Evolutionary conservation across 2,329 filamentous ascomycete species (phyloP).

Genomic region (Pseudonectria buxi): DNA sequence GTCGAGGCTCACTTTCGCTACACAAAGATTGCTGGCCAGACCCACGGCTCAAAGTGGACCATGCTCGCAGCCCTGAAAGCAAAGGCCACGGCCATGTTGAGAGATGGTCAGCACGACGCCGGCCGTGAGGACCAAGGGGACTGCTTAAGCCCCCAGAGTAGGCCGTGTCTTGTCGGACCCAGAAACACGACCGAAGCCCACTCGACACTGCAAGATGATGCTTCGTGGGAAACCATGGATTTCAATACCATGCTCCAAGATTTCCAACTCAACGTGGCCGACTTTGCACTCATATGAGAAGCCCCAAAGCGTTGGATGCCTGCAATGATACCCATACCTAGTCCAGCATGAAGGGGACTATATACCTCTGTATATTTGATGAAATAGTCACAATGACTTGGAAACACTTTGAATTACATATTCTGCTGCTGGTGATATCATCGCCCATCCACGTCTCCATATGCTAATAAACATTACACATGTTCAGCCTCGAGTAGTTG

Average conservation of each 20-base stretch:
- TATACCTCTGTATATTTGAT: too few species aligned
- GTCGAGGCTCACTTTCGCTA: slow-evolving; percentile 10
- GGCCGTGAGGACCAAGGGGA: neutral
- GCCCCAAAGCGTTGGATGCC: too few species aligned
- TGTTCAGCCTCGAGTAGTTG: too few species aligned
- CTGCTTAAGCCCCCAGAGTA: neutral
- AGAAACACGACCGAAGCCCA: neutral
- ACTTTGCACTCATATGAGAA: slow-evolving; percentile 13
- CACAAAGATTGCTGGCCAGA: neutral
- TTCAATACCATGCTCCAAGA: slow-evolving; percentile 25
- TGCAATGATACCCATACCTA: too few species aligned
- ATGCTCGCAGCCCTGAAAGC: slow-evolving; percentile 25
- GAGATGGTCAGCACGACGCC: slow-evolving; percentile 2
- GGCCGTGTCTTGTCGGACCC: neutral
- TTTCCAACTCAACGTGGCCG: slow-evolving; percentile 20
- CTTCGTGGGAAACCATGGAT: slow-evolving; percentile 15
- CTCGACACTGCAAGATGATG: slow-evolving; percentile 1
- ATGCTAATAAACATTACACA: too few species aligned
- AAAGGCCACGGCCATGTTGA: slow-evolving; percentile 21
- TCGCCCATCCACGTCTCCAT: too few species aligned
- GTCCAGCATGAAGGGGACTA: too few species aligned
- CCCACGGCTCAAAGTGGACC: slow-evolving; percentile 23
- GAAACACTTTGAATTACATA: too few species aligned
- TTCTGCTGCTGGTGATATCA: too few species aligned
- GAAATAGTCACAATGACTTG: too few species aligned